Evolutionary conservation across 2,329 filamentous ascomycete genomes (phyloP).

Genomic region (Neocucurbitaria cava): DNA sequence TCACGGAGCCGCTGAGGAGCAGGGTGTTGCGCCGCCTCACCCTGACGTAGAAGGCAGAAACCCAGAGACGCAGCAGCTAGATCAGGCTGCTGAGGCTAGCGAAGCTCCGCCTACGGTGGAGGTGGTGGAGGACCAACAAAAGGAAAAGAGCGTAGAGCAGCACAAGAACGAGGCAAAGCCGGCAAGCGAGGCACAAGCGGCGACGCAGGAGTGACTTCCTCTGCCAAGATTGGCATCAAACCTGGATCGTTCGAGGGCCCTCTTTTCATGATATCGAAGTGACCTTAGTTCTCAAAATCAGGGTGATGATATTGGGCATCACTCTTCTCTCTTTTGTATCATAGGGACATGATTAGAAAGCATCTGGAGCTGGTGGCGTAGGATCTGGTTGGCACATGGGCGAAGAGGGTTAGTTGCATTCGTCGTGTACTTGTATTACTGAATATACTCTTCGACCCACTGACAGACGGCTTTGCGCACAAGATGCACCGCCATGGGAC

Average conservation of each 20-base stretch:
- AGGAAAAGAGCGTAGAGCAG: slow-evolving; percentile 54
- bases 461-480: neutral
- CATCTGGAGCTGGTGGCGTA: slow-evolving; percentile 18
- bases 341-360: slow-evolving; percentile 22
- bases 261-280: neutral
- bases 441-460: slow-evolving; percentile 2
- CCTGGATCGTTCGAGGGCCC: neutral
- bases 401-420: slow-evolving; percentile 5
- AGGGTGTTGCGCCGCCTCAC: slow-evolving; percentile 59
- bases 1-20: slow-evolving; percentile 37
- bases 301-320: slow-evolving; percentile 2
- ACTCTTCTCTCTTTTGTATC: slow-evolving; percentile 17
- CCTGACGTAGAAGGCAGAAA: slow-evolving; percentile 65
- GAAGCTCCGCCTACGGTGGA: slow-evolving; percentile 51
- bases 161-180: slow-evolving; percentile 45
- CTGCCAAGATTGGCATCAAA: neutral
- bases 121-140: slow-evolving; percentile 50
- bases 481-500: neutral
- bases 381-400: slow-evolving; percentile 5
- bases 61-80: slow-evolving; percentile 60
- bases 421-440: slow-evolving; percentile 12
- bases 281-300: neutral
- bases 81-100: slow-evolving; percentile 47
- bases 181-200: slow-evolving; percentile 48
- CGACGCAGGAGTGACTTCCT: slow-evolving; percentile 36